Conservation (phyloP, 73 alveolate species). For the Paramecium biaurelia region DNA sequence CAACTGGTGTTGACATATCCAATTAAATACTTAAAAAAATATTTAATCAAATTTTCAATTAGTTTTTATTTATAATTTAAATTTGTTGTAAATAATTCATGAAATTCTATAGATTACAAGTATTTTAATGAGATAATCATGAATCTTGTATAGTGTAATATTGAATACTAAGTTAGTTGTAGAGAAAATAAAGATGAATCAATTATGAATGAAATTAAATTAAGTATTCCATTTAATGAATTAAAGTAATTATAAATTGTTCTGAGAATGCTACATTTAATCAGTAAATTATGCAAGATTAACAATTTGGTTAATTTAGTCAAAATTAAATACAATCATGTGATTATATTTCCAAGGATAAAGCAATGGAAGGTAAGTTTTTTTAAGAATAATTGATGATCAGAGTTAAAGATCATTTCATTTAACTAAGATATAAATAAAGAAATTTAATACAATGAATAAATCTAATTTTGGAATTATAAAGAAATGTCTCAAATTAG, state of each 20-base stretch:
- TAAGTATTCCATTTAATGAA: background rate
- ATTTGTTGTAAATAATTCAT: background rate
- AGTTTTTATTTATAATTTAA: background rate
- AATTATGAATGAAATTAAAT: background rate
- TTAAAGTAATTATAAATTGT: background rate
- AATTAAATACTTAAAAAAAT: conserved; percentile 1
- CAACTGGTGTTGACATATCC: conserved; percentile 50
- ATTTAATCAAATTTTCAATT: background rate
- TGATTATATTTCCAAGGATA: no score
- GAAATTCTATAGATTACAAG: background rate
- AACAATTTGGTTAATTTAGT: no score
- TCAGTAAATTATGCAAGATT: no score
- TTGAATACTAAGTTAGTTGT: background rate
- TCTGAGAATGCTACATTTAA: no score
- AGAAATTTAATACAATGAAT: no score
- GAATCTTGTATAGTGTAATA: background rate
- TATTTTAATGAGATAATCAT: background rate
- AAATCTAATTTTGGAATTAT: no score
- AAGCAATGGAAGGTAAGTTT: no score
- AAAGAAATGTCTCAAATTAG: no score
- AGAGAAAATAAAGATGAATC: background rate
- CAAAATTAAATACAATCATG: no score
- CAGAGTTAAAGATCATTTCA: no score
- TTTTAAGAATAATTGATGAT: no score
- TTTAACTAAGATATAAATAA: no score